Base-by-base conservation (phyloP, 2,329 filamentous ascomycete species). In the Elsinoe fawcettii region DNA sequence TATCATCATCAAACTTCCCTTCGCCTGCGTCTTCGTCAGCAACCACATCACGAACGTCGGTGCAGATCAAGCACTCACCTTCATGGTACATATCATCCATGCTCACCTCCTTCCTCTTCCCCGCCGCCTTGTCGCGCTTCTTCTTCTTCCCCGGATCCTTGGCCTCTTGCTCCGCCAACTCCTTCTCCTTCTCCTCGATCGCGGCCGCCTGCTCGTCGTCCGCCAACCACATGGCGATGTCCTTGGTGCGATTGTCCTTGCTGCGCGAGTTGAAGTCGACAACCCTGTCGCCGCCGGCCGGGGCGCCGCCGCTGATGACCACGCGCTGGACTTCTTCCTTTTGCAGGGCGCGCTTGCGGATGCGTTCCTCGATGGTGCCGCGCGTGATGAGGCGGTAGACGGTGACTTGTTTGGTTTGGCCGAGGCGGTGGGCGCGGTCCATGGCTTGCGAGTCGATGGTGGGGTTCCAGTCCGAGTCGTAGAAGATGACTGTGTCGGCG, bases 41-140 rank as follows among this genome's bases (percentile, higher is more conserved):
- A 62, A 37, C 30, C 25, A 30, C 27, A 30, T 9, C 27, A 5
- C 32, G 59, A 37, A 18, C 22, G 41, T 47, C n/a, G 32, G 43
- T 32, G 23, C 9, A n/a, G 16, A 39, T 12, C 44, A 14, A 43
- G 8, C n/a, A 75, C 88, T 84, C 72, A 96, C 93, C 93, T 80
- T 99, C 93, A 71, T 99, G 93, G 75, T 99, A 99, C 88, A 99
- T 90, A 69, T 96, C 92, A 71, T 97, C 93, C 72, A 97, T 75
- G 67, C 79, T 84, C 62, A 85, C 74, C 69, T 85, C 82, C 71
- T 76, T 80, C 65, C 87, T 92, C 66, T 82, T 81, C 36, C 66
- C 69, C 4, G 64, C 66, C 51, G 71, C 72, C 59, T 73, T 74
- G 61, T 75, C 76, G 60, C 75, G 75, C 70, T 80, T 81, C 65